Base-by-base conservation (phyloP, 306 rosid species). In the Cucumis sativus region DNA sequence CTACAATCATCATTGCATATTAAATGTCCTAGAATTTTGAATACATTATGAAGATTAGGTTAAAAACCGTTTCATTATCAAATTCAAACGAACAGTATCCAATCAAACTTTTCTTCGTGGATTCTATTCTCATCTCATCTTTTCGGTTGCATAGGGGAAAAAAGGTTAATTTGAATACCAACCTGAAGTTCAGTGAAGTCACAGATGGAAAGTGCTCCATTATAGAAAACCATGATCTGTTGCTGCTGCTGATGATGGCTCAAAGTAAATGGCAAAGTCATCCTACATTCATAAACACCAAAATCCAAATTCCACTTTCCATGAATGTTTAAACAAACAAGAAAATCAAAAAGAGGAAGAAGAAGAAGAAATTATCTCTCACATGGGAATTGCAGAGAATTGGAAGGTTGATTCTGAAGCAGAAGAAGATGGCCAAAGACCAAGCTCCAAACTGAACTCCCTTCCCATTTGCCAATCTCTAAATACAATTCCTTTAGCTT, bases 131-230 rank as follows among this genome's bases (percentile, higher is more conserved):
- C 37, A 33, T 47, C 52, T 33, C 37, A 33, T 33, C 37, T 33
- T 33, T 3, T 33, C 3, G 37, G 37, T 33, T 33, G 3, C 37
- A 33, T 33, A 33, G 5, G 3, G 5, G 37, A 33, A 33, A 33
- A 33, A 33, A 33, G 5, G 37, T 33, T 4, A 2, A 33, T 3
- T 33, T 33, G 37, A 33, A 3, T 4, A 39, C 13, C 2, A 56
- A 84, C 87, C 87, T 80, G 84, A 45, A 84, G 78, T 75, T 84
- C 87, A 13, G 47, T 75, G 1, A 58, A 18, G 66, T 84, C 84
- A 66, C 35, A 78, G 13, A 81, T 56, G 2, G 77, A 68, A 60
- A 35, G 39, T 60, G 73, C 47, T 35, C 78, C 87, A 33, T 75
- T 79, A 40, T 59, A 74, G 74, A 75, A 78, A 41, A 81, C 33